Conservation (phyloP, 495 filamentous ascomycete genomes). For the Neurospora sp. region DNA sequence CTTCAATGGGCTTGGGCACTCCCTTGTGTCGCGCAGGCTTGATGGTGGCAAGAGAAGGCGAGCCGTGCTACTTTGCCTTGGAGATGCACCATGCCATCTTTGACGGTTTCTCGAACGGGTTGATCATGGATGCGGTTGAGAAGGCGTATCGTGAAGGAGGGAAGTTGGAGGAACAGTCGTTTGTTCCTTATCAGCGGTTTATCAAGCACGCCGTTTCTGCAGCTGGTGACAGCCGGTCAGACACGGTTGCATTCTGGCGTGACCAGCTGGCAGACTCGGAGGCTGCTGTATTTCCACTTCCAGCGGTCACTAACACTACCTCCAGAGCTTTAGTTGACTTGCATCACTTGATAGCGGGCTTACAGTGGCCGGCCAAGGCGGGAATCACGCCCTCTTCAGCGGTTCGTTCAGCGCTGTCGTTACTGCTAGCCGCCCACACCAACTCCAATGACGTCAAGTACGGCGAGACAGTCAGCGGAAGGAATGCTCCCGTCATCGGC, state of each 20-base stretch:
- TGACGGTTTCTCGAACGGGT: constrained; percentile 36
- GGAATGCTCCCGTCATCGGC: constrained; percentile 34
- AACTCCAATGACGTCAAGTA: constrained; percentile 34
- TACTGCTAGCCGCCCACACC: constrained; percentile 26
- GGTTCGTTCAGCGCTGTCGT: neutral
- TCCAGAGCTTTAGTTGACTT: neutral
- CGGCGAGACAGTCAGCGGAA: constrained; percentile 33
- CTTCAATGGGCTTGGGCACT: neutral
- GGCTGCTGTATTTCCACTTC: neutral
- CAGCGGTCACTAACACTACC: neutral
- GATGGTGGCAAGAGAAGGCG: neutral
- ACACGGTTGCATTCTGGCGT: neutral
- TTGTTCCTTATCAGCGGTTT: neutral
- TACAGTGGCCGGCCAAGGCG: neutral
- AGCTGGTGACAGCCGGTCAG: neutral
- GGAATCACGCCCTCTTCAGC: neutral
- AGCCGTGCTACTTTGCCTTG: constrained; percentile 31
- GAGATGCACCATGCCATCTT: constrained; percentile 56
- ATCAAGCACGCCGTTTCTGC: neutral
- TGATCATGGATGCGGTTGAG: neutral
- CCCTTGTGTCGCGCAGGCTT: neutral
- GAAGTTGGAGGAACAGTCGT: neutral
- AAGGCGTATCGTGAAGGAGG: neutral
- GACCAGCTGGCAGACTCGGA: neutral
- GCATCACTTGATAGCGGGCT: neutral